Base-by-base conservation (phyloP, 352 stramenopile species). In the Globisporangium paroecandrum region DNA sequence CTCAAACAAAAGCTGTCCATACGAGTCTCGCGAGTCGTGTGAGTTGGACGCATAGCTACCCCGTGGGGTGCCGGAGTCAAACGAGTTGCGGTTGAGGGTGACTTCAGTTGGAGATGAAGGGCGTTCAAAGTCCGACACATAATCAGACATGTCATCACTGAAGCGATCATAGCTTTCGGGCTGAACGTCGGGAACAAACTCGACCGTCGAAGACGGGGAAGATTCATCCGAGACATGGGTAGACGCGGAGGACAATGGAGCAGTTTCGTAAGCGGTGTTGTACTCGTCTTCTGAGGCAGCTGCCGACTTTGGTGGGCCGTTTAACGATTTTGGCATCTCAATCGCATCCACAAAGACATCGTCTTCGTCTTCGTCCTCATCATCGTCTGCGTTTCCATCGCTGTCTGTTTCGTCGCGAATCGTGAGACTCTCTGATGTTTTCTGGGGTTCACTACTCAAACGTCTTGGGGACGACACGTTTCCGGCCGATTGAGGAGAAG, bases 21-120 rank as follows among this genome's bases (percentile, higher is more conserved):
- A 65, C 53, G 67, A 68, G 6, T 72, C 55, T 9, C 67, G 43
- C 27, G 67, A 68, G 4, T 72, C 60, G 24, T 55, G 43, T 10
- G 54, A 1, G 38, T 49, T 60, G 12, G 61, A 68, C 24, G 24
- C 25, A 25, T 47, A 64, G 46, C 67, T 72, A 12, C 47, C 53
- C 3, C 62, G 67, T 24, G 67, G 67, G 0, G 67, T 72, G n/a
- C 67, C 67, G 2, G 67, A 72, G 25, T 72, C 67, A 24, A 72
- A 72, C 27, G 67, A 68, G 38, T 63, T 51, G 47, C 67, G 67
- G 24, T 64, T 59, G 27, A 63, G 63, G 4, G 60, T 65, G 9
- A 55, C 12, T 12, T 58, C 57, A 18, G 15, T 25, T 18, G 61
- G 36, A 18, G 67, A 72, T 1, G 60, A 72, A 7, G 60, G 32